phyloP scores from a whole-genome alignment of 768 basidiomycete species.

The Coprinopsis marcescibilis region DNA sequence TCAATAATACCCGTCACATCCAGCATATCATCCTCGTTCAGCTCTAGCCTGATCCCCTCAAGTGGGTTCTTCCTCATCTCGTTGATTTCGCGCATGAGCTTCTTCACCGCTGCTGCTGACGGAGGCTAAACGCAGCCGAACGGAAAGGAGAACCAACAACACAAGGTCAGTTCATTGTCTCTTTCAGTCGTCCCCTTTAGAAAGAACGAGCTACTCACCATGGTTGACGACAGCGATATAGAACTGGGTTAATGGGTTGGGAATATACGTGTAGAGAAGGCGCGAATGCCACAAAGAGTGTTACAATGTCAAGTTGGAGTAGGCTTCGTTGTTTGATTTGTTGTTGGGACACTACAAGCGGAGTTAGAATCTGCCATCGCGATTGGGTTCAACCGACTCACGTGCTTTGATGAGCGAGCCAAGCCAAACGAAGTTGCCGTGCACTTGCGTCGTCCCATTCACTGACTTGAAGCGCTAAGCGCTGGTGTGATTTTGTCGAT shows the following conservation, averaged over 20 bases:
- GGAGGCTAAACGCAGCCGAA: constrained; percentile 7
- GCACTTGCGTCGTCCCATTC: too few relatives aligned
- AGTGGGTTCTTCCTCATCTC: constrained; percentile 79
- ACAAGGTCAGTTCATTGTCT: too few relatives aligned
- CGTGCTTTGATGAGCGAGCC: too few relatives aligned
- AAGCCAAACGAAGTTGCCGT: constrained; percentile 5
- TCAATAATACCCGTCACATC: constrained; percentile 85
- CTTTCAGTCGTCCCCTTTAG: neutral
- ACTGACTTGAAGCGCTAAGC: too few relatives aligned
- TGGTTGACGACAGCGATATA: neutral
- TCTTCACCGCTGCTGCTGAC: constrained; percentile 9
- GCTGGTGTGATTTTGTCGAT: too few relatives aligned
- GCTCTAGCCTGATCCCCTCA: constrained; percentile 87
- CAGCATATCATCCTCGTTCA: constrained; percentile 83
- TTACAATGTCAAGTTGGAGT: neutral
- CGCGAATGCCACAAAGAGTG: neutral
- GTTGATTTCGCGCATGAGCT: constrained; percentile 75
- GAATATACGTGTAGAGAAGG: neutral
- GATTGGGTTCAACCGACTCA: neutral
- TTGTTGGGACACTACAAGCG: neutral
- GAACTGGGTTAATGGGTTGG: neutral
- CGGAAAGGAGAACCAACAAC: constrained; percentile 5
- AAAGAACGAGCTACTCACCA: neutral
- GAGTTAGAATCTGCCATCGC: neutral
- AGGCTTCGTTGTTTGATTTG: neutral